Base-by-base conservation (phyloP, 225 moss, liverwort and hornwort species). In the Sphagnum tenellum region DNA sequence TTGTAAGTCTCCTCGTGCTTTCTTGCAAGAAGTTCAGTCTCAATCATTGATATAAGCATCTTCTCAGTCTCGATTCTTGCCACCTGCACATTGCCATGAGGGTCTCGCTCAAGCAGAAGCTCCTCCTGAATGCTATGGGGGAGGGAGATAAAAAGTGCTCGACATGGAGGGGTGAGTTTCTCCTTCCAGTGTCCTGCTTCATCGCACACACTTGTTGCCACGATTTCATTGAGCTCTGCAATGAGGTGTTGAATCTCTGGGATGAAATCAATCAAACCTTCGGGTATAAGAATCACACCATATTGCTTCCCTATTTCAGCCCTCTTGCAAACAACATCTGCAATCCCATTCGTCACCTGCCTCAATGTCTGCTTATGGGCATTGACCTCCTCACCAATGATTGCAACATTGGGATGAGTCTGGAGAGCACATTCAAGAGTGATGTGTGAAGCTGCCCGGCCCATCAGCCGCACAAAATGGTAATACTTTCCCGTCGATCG, bases 31-130 rank as follows among this genome's bases (percentile, higher is more conserved):
- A 84, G 83, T 59, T 84, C 83, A 12, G 74, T 69, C 56, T 84
- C 83, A 12, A 84, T 77, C 83, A 84, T 80, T 8, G 83, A 74
- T 56, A 84, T 80, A 60, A 84, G 67, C 67, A 84, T 74, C 65
- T 84, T 84, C 68, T 84, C 83, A n/a, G 83, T 84, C 56, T 84
- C 83, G 9, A 84, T 84, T 62, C 80, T 71, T 6, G 83, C 83
- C 55, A 82, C 82, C 82, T 84, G 83, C 52, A 84, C 83, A 63
- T 80, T 84, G 47, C 83, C 83, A 65, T 84, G 83, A 29, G 83
- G 83, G 66, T 84, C 83, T 55, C 83, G 76, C 59, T 84, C 83
- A 52, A 84, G 67, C 61, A 84, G 59, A 45, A 84, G 80, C 53
- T 84, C 76, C 47, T 75, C 64, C 68, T 84, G 83, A 69, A 80